Evolutionary conservation across 257 asterid species (phyloP).

Genomic region (Solanum chiquidenum): DNA sequence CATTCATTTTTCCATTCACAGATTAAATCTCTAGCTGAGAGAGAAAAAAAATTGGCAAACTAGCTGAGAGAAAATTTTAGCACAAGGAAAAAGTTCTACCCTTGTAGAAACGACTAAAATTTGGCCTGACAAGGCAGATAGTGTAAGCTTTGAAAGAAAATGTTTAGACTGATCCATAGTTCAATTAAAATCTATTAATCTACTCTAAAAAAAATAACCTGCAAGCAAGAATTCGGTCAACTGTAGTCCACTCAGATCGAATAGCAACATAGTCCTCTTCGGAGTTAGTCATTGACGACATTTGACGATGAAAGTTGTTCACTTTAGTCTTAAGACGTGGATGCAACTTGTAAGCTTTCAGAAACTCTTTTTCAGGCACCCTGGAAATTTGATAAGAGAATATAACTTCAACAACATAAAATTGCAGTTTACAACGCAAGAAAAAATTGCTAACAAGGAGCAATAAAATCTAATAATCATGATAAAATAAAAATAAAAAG

Average conservation of each 20-base stretch:
- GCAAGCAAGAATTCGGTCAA: constrained; percentile 86
- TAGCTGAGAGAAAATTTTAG: not conserved
- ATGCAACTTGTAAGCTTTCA: constrained; percentile 82
- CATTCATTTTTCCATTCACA: not conserved
- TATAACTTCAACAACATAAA: not conserved
- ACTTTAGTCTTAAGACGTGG: constrained; percentile 88
- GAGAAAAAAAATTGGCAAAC: not conserved
- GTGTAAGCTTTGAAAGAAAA: not conserved
- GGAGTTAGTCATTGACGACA: constrained; percentile 47
- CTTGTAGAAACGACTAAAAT: not conserved
- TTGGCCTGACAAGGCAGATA: not conserved
- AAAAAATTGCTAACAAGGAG: not conserved
- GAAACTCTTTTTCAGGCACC: constrained; percentile 87
- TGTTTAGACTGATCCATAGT: not conserved
- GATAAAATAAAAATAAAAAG: not conserved
- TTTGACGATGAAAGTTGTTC: constrained; percentile 68
- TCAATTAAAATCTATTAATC: not conserved
- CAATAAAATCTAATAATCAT: not conserved
- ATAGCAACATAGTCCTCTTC: constrained; percentile 67
- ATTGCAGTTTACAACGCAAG: not conserved
- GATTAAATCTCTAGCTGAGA: not conserved
- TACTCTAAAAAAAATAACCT: constrained; percentile 33
- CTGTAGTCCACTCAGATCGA: constrained; percentile 94
- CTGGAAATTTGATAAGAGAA: constrained; percentile 27
- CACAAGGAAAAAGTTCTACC: not conserved